Evolutionary conservation across 2,329 filamentous ascomycete species (phyloP).

Genomic region (Aspergillus sp.): DNA sequence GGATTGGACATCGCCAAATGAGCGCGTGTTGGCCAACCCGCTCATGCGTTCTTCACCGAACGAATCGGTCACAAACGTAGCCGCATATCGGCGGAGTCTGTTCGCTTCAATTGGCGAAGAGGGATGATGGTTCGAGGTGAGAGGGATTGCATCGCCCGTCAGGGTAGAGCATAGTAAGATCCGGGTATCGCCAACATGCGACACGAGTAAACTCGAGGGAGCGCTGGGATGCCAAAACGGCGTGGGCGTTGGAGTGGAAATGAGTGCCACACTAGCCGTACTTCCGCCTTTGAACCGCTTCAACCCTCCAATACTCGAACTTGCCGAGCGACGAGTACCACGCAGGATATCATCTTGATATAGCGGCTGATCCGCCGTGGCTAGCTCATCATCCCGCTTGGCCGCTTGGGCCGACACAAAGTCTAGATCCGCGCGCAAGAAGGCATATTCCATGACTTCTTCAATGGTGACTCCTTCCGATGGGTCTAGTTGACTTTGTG

Average conservation of each 20-base stretch:
- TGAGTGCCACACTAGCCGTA: conserved; percentile 82
- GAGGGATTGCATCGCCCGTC: conserved; percentile 71
- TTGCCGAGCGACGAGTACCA: conserved; percentile 41
- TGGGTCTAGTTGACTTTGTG: conserved; percentile 19
- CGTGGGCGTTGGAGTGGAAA: conserved; percentile 84
- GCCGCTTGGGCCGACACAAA: conserved; percentile 86
- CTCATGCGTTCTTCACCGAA: conserved; percentile 96
- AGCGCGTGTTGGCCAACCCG: conserved; percentile 86
- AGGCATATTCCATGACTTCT: conserved; percentile 77
- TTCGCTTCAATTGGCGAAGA: conserved; percentile 78
- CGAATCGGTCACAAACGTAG: conserved; percentile 86
- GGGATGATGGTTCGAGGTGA: conserved; percentile 91
- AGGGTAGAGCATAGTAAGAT: conserved; percentile 83
- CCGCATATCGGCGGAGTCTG: conserved; percentile 78
- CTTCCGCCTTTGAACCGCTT: conserved; percentile 88
- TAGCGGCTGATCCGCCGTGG: conserved; percentile 68
- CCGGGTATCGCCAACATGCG: conserved; percentile 90
- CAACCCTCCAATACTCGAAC: conserved; percentile 60
- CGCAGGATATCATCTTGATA: conserved; percentile 83
- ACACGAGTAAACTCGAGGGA: conserved; percentile 75
- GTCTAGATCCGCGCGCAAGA: conserved; percentile 88
- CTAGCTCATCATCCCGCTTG: conserved; percentile 69
- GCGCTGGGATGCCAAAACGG: conserved; percentile 94
- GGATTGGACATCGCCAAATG: conserved; percentile 86
- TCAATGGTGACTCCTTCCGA: conserved; percentile 36